These are phyloP conservation scores for Leucosporidium creatinivorum DNA, from an alignment of 768 basidiomycete genomes.

Conservation along the genomic window DNA sequence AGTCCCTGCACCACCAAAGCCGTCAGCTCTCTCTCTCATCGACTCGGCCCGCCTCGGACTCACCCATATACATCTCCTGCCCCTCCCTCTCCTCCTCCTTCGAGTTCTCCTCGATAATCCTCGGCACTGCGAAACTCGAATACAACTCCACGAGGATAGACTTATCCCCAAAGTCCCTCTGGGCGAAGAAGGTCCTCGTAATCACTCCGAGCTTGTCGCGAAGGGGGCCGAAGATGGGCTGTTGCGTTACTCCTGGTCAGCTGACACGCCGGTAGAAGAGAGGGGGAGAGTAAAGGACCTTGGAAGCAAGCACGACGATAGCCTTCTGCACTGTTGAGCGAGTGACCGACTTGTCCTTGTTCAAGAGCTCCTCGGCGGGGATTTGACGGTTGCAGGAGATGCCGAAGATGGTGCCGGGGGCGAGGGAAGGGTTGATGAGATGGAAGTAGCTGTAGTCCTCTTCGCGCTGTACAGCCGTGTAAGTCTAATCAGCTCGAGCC, in stretches of 20 bases:
- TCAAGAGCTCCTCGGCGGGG: constrained; percentile 63
- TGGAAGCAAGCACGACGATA: constrained; percentile 75
- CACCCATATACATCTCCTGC: constrained; percentile 82
- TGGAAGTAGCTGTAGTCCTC: constrained; percentile 97
- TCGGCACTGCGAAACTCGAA: constrained; percentile 48
- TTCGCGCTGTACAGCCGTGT: constrained; percentile 52
- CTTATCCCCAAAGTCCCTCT: constrained; percentile 83
- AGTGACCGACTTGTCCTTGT: constrained; percentile 75
- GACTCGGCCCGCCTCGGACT: constrained; percentile 34
- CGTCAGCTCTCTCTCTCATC: not conserved
- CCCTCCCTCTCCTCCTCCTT: constrained; percentile 67
- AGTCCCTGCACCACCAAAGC: constrained; percentile 48
- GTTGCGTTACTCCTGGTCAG: constrained; percentile 34
- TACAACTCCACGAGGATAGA: constrained; percentile 85
- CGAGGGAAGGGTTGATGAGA: constrained; percentile 48
- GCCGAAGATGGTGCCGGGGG: constrained; percentile 75
- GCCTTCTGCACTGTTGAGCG: constrained; percentile 96
- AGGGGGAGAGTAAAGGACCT: constrained; percentile 34
- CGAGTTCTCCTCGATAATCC: not conserved
- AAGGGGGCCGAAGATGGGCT: constrained; percentile 89
- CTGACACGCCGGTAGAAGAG: not conserved
- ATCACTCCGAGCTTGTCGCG: constrained; percentile 91
- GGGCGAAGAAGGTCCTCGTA: constrained; percentile 81
- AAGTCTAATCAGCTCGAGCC: no score
- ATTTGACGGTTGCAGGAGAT: constrained; percentile 98